A percentile compares a stretch with the other conserved stretches of the same genome.
Evolutionary conservation across 2,329 filamentous ascomycete genomes (phyloP).

Genomic region (Bipolaris sorokiniana): DNA sequence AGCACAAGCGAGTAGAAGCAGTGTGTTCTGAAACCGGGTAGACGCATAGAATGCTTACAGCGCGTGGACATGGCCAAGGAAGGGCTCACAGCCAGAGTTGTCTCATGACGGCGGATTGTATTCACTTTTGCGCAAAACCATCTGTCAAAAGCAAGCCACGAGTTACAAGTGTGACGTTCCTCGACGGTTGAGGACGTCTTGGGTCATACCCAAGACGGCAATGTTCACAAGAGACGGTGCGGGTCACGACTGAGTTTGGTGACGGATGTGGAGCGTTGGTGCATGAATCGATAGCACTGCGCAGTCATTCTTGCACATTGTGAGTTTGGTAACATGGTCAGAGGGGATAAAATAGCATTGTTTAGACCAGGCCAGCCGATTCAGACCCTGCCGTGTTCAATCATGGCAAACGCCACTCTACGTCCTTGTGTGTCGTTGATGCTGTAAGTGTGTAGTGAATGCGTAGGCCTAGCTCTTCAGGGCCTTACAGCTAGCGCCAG

Average conservation of each 20-base stretch:
- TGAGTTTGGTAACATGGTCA: not conserved
- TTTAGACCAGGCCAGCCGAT: not conserved
- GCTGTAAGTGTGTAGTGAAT: slow-evolving; percentile 9
- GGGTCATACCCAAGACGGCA: not conserved
- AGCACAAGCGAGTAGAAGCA: not conserved
- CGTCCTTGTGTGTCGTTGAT: slow-evolving; percentile 1
- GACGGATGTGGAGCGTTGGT: not conserved
- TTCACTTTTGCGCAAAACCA: not conserved
- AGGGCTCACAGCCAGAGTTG: not conserved
- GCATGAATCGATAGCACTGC: not conserved
- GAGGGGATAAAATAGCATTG: not conserved
- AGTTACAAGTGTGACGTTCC: slow-evolving; percentile 14
- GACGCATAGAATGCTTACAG: not conserved
- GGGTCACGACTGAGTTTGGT: slow-evolving; percentile 1
- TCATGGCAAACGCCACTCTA: slow-evolving; percentile 1
- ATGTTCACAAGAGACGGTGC: not conserved
- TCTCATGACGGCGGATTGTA: not conserved
- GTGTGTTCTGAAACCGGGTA: not conserved
- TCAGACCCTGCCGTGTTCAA: not conserved
- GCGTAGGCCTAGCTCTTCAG: not conserved
- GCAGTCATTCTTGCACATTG: not conserved
- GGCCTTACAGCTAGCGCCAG: slow-evolving; percentile 6
- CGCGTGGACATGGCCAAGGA: not conserved
- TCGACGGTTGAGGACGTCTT: not conserved
- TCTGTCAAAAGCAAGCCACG: slow-evolving; percentile 11